Base-by-base conservation (phyloP, 805 yeast genomes). In the Metschnikowia sp. region DNA sequence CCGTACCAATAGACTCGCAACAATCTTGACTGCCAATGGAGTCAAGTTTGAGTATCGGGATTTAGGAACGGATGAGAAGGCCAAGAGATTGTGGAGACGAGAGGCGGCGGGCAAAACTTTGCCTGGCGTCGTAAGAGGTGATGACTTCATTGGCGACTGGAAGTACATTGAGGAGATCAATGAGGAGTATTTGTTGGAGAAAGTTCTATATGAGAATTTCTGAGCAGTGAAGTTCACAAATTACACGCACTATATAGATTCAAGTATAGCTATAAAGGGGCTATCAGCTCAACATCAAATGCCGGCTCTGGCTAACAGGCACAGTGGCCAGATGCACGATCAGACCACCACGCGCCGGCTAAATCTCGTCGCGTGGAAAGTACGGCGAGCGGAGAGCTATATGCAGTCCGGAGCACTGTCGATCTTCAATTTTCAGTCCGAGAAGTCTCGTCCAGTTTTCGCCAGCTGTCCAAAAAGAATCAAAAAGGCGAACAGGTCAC, bases 51-150 rank as follows among this genome's bases (percentile, higher is more conserved):
- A 79, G 30, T 77, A 81, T 61, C 80, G 86, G 48, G 97, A 90
- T 62, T 68, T 89, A 44, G 96, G 96, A 6, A 88, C 96, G 0
- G 95, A 90, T 62, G 89, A 83, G 43, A 85, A 83, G 50, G 96
- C 96, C 12, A 83, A 89, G 64, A 78, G 81, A 57, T 77, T 88
- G 28, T 90, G 97, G 97, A 81, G 81, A 58, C 77, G 94, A 55
- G 79, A 79, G 58, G 74, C 86, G 13, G 74, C 73, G 29, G 96
- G 95, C 3, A 82, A 86, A 55, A 71, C 81, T 2, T 76, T 89
- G 48, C 97, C 97, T 2, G 97, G 91, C 32, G 77, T 90, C 13
- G 90, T 90, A 13, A 78, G 96, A 64, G 82, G 82, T 28, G 94
- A 87, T 57, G 91, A 84, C 55, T 78, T 82, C 49, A 83, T 90